Conservation (phyloP, 352 stramenopile genomes). For the Phytopythium cucurbitacearum region DNA sequence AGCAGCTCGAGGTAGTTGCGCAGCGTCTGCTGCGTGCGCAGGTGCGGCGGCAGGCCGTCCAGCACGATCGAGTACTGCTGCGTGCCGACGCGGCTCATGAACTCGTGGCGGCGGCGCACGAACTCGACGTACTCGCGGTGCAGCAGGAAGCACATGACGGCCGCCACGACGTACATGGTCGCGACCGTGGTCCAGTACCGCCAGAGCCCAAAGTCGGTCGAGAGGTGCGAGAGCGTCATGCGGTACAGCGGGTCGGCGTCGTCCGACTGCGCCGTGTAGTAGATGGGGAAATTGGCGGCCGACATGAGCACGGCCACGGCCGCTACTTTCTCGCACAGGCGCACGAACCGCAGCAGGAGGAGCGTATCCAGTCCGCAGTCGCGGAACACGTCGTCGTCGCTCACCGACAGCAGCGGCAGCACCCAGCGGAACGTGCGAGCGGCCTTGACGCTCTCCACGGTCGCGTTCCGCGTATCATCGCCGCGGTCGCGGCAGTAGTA, state of each 20-base stretch:
- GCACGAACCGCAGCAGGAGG: slow-evolving; percentile 74
- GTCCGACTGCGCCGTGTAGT: slow-evolving; percentile 50
- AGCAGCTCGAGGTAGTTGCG: slow-evolving; percentile 74
- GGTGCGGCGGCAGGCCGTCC: slow-evolving; percentile 64
- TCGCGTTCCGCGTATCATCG: slow-evolving; percentile 43
- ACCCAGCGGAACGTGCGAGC: slow-evolving; percentile 51
- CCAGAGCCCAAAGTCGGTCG: slow-evolving; percentile 36
- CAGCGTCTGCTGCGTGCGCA: slow-evolving; percentile 72
- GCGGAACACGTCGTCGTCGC: slow-evolving; percentile 66
- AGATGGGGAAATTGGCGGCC: slow-evolving; percentile 71
- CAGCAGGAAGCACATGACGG: slow-evolving; percentile 55
- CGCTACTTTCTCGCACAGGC: slow-evolving; percentile 69
- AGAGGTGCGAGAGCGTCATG: slow-evolving; percentile 69
- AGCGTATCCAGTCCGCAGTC: slow-evolving; percentile 76
- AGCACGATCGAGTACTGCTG: slow-evolving; percentile 82
- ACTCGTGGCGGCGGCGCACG: slow-evolving; percentile 69
- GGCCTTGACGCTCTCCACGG: slow-evolving; percentile 29
- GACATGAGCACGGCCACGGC: slow-evolving; percentile 51
- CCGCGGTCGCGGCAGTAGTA: slow-evolving; percentile 76
- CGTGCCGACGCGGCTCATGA: slow-evolving; percentile 49
- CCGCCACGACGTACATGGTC: slow-evolving; percentile 64
- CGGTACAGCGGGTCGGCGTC: slow-evolving; percentile 39
- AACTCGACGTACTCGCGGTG: slow-evolving; percentile 72
- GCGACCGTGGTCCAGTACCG: slow-evolving; percentile 62
- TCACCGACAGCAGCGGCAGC: slow-evolving; percentile 43